phyloP scores from a whole-genome alignment of 495 filamentous ascomycete genomes.

The Daldinia childiae region DNA sequence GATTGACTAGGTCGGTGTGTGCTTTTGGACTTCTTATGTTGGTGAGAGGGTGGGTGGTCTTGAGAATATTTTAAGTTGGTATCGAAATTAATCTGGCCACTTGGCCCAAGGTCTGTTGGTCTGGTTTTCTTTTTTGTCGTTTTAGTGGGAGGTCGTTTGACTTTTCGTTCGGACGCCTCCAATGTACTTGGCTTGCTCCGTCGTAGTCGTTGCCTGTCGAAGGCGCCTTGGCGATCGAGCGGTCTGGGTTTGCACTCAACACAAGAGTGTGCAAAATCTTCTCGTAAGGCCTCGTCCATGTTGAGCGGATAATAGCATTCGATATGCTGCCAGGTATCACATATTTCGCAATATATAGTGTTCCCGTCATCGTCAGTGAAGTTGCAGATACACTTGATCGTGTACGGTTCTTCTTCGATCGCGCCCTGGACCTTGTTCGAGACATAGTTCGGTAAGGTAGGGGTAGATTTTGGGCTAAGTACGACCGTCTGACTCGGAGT shows the following conservation, averaged over 20 bases:
- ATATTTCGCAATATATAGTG: slow-evolving; percentile 94
- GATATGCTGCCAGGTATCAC: slow-evolving; percentile 98
- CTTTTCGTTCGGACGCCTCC: slow-evolving; percentile 67
- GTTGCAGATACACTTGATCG: slow-evolving; percentile 97
- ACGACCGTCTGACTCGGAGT: slow-evolving; percentile 59
- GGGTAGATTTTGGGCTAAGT: slow-evolving; percentile 61
- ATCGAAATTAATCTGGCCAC: slow-evolving; percentile 53
- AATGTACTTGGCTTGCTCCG: slow-evolving; percentile 61
- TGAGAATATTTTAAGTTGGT: slow-evolving; percentile 49
- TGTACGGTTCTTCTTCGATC: slow-evolving; percentile 87
- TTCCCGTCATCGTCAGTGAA: slow-evolving; percentile 94
- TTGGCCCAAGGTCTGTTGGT: slow-evolving; percentile 61
- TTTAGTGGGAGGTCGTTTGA: slow-evolving; percentile 74
- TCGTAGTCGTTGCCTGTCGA: slow-evolving; percentile 64
- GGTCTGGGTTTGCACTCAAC: slow-evolving; percentile 80
- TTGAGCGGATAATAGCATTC: slow-evolving; percentile 88
- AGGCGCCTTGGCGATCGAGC: slow-evolving; percentile 75
- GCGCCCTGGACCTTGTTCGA: slow-evolving; percentile 59
- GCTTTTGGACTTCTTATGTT: slow-evolving; percentile 76
- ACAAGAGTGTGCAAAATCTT: slow-evolving; percentile 78
- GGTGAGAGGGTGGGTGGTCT: slow-evolving; percentile 48
- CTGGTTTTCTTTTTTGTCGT: slow-evolving; percentile 78
- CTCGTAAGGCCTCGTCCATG: slow-evolving; percentile 73
- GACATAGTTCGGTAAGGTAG: slow-evolving; percentile 64
- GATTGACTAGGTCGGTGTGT: slow-evolving; percentile 78